Conservation (phyloP, 1,139 yeast species). For the Hanseniaspora sp. region DNA sequence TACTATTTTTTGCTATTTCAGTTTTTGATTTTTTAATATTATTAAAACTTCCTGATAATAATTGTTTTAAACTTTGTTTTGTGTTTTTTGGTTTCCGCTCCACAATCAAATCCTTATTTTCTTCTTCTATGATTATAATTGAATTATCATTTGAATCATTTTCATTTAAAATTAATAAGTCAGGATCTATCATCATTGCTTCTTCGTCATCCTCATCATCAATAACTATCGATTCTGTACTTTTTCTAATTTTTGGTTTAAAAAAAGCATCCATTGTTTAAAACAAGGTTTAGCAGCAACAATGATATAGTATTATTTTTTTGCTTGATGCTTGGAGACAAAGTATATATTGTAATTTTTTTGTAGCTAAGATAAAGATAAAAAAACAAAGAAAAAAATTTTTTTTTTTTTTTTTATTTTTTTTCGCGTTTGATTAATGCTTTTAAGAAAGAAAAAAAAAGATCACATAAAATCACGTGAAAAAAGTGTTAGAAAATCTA, state of each 20-base stretch:
- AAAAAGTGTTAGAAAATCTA: too few species aligned
- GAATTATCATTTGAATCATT: background rate
- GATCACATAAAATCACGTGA: too few species aligned
- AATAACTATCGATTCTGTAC: background rate
- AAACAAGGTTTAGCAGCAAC: background rate
- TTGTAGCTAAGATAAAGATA: too few species aligned
- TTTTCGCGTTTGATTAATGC: too few species aligned
- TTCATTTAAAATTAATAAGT: background rate
- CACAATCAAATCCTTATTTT: background rate
- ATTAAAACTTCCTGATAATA: background rate
- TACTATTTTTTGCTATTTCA: background rate
- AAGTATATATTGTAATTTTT: too few species aligned
- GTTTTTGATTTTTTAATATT: background rate
- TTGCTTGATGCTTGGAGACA: too few species aligned
- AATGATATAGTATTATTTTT: too few species aligned
- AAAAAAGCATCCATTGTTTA: conserved; percentile 10
- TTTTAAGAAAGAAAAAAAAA: too few species aligned
- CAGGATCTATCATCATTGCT: background rate
- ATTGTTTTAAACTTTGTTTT: conserved; percentile 1
- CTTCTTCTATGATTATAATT: conserved; percentile 1
- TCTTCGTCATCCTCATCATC: background rate
- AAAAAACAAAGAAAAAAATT: too few species aligned
- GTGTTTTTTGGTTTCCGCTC: background rate
- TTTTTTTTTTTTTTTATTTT: too few species aligned
- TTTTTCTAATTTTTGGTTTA: background rate